Evolutionary conservation across 441 rosid species (phyloP), one percentile per base, ranked within the genome.

Genomic region (Hura crepitans): DNA sequence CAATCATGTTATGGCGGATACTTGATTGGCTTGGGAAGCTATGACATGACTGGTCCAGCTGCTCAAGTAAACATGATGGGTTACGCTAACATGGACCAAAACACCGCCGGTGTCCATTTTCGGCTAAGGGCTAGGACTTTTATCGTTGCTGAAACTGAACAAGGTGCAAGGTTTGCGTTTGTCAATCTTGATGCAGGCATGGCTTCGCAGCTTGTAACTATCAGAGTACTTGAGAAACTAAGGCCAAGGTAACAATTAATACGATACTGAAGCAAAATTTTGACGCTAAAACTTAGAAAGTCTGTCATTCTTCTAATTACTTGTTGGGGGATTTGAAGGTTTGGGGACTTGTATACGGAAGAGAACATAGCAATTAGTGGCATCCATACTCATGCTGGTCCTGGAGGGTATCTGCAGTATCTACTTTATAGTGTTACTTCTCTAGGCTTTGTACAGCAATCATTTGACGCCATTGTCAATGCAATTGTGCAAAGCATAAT

Each of bases 161-260:
- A 74, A 7, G 83, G 87, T 23, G 31, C 83, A 33, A 77, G 87
- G 70, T 83, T 88, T 66, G 86, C 85, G 22, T 86, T 84, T 56
- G 85, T 88, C 25, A 88, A 88, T 70, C 90, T 84, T 30, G 89
- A 86, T n/a, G 86, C 87, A 0, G 83, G 90, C 45, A 88, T 83
- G 93, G 90, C 93, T 53, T 87, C 90, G 6, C 90, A 87, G 69
- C 86, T 85, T 10, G 85, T 87, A 43, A 83, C 82, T 0, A 62
- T 85, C 8, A 80, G 70, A 70, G 85, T 83, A 35, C 67, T 85
- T 9, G 80, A 83, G 74, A 82, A 73, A 57, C 86, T 85, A 13
- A 83, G 79, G 39, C 57, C 75, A 64, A 84, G 92, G 88, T 87
- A 74, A n/a, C 20, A 6, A 20, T 50, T 1, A 7, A 18, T n/a